phyloP scores from a whole-genome alignment of 768 basidiomycete genomes.

The Xerocomellus dryophilus region DNA sequence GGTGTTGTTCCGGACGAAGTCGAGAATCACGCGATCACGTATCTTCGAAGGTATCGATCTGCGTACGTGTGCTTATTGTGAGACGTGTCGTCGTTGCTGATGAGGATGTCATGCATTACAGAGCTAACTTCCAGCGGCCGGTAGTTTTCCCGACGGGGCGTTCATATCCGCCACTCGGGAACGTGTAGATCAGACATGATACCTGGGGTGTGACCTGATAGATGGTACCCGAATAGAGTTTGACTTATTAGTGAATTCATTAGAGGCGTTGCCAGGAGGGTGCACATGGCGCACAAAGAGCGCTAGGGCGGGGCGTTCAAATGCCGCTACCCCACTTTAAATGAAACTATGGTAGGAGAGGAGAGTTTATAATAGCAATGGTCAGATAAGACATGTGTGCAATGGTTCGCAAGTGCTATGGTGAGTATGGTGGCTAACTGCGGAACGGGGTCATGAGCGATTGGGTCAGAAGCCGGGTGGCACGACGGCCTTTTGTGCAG shows the following conservation, averaged over 20 bases:
- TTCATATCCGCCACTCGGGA: conserved; percentile 31
- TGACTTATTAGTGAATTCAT: conserved; percentile 21
- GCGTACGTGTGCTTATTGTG: conserved; percentile 57
- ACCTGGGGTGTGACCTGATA: conserved; percentile 14
- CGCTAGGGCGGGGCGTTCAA: conserved; percentile 22
- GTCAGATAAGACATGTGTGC: conserved; percentile 26
- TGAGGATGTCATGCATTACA: too few relatives aligned
- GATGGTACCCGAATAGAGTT: conserved; percentile 24
- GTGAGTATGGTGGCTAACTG: conserved; percentile 11
- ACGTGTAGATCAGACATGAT: conserved; percentile 24
- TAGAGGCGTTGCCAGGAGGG: conserved; percentile 31
- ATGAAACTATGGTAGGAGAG: conserved; percentile 21
- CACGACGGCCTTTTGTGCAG: conserved; percentile 55
- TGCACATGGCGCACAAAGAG: conserved; percentile 24
- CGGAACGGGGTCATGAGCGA: background rate
- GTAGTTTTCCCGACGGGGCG: conserved; percentile 57
- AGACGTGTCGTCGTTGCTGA: background rate
- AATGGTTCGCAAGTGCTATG: conserved; percentile 6
- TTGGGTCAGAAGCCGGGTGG: conserved; percentile 76
- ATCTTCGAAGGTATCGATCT: conserved; percentile 84
- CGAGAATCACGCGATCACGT: conserved; percentile 85
- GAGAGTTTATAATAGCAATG: conserved; percentile 29
- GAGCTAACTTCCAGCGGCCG: conserved; percentile 68
- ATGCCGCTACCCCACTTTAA: conserved; percentile 18
- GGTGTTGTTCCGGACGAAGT: conserved; percentile 81